Evolutionary conservation across 75 land plant genomes (phyloP).

Genomic region (Pinus albicaulis): DNA sequence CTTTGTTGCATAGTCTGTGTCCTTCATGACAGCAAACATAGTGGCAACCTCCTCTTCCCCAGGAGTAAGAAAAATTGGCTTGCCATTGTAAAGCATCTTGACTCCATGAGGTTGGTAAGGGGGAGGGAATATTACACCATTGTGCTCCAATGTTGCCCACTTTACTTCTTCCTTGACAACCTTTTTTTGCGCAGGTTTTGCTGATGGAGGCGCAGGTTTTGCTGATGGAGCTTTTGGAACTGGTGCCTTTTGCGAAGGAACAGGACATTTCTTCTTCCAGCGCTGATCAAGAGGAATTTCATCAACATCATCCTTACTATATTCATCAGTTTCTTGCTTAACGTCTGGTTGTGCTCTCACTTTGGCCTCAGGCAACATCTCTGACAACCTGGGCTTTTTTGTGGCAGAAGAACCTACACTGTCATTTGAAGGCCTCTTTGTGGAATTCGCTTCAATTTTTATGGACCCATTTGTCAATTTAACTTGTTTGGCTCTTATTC

Average conservation of each 20-base stretch:
- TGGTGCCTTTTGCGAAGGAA: constrained; percentile 9
- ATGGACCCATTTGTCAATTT: not conserved
- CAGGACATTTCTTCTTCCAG: constrained; percentile 24
- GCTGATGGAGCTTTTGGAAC: constrained; percentile 12
- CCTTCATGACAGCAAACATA: constrained; percentile 96
- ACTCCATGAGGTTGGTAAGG: constrained; percentile 87
- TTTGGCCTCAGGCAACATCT: constrained; percentile 12
- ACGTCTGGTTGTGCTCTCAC: constrained; percentile 13
- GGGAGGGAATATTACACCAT: constrained; percentile 93
- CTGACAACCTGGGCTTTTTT: constrained; percentile 34
- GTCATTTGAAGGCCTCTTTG: constrained; percentile 41
- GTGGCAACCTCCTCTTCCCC: constrained; percentile 98
- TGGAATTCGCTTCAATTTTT: constrained; percentile 11
- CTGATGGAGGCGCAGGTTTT: constrained; percentile 14
- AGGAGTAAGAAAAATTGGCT: constrained; percentile 77
- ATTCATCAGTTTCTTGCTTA: constrained; percentile 20
- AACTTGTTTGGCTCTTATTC: constrained; percentile 16
- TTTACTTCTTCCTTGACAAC: constrained; percentile 60
- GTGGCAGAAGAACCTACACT: constrained; percentile 11
- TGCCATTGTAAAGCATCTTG: constrained; percentile 82
- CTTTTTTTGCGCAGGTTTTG: constrained; percentile 40
- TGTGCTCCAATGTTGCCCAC: constrained; percentile 85
- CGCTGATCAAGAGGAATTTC: constrained; percentile 61
- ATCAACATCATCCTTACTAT: constrained; percentile 45
- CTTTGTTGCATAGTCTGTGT: constrained; percentile 83